Percentiles rank a stretch among this genome's conserved stretches.
Conservation (phyloP, 2,329 filamentous ascomycete genomes). For the Bisporella sp. region DNA sequence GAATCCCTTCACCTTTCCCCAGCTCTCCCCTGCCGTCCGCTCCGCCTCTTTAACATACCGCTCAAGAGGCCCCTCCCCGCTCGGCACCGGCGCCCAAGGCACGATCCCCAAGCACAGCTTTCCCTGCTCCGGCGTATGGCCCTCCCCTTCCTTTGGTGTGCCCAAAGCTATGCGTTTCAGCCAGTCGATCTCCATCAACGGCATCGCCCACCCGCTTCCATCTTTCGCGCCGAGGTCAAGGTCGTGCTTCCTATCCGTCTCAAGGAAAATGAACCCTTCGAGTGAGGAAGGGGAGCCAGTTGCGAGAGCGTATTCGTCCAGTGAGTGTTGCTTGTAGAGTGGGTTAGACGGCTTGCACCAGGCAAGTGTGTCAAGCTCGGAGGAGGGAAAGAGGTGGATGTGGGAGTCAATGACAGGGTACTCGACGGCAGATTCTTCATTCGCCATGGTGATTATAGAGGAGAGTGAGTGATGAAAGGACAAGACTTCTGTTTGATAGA, state of each 20-base stretch:
- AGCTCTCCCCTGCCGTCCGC: slow-evolving; percentile 53
- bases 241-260: slow-evolving; percentile 68
- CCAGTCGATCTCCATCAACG: slow-evolving; percentile 66
- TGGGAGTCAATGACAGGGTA: slow-evolving; percentile 76
- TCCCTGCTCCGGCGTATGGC: slow-evolving; percentile 44
- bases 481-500: no score
- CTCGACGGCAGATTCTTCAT: background rate
- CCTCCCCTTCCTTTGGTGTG: slow-evolving; percentile 47
- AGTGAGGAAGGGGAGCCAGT: slow-evolving; percentile 34
- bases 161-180: slow-evolving; percentile 60
- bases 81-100: slow-evolving; percentile 79
- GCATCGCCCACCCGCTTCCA: slow-evolving; percentile 55
- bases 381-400: slow-evolving; percentile 76
- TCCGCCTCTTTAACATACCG: slow-evolving; percentile 58
- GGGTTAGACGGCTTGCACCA: slow-evolving; percentile 57
- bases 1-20: slow-evolving; percentile 67
- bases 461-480: no score
- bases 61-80: slow-evolving; percentile 51
- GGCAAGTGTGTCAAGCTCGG: slow-evolving; percentile 57
- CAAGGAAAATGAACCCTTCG: slow-evolving; percentile 73
- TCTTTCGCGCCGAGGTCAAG: slow-evolving; percentile 38
- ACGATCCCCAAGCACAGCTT: slow-evolving; percentile 62
- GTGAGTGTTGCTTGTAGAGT: slow-evolving; percentile 34
- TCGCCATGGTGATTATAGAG: no score
- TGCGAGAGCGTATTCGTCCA: slow-evolving; percentile 22